phyloP scores from a whole-genome alignment of 306 rosid species.

The peach (Prunus persica) region Prunus_persica_NCBIv2 NC_034010.1:3559501-3560000 shows the following conservation, averaged over 20 bases:
- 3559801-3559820: conserved; percentile 17
- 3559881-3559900: conserved; percentile 8
- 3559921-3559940: not conserved
- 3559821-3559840: conserved; percentile 15
- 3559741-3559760: conserved; percentile 6
- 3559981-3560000: not conserved
- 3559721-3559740: conserved; percentile 12
- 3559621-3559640: conserved; percentile 19
- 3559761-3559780: not conserved
- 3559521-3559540: conserved; percentile 25
- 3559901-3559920: not conserved
- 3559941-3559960: conserved; percentile 6
- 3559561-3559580: conserved; percentile 36
- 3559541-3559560: conserved; percentile 14
- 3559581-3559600: not conserved
- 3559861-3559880: conserved; percentile 26
- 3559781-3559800: conserved; percentile 1
- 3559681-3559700: conserved; percentile 22
- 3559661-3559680: conserved; percentile 10
- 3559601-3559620: not conserved
- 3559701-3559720: conserved; percentile 20
- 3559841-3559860: not conserved
- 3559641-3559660: conserved; percentile 29
- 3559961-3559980: not conserved
- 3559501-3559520: conserved; percentile 30